These are phyloP conservation scores for Backusella morwellensis DNA, from an alignment of 192 early-diverging fungal species.

Conservation along the genomic window DNA sequence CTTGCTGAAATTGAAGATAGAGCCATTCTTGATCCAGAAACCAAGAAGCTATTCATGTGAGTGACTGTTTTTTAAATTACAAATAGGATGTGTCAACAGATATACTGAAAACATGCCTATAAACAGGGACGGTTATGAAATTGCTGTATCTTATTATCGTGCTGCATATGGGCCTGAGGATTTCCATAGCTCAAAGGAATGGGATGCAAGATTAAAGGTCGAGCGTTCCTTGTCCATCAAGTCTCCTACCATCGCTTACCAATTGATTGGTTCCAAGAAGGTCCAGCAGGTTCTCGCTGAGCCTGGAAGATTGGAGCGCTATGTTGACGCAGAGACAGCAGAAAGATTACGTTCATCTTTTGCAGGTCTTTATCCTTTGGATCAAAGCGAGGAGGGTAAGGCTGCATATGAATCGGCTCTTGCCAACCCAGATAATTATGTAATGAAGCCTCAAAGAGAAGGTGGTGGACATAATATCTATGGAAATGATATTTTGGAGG, in stretches of 20 bases:
- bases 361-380: constrained; percentile 90
- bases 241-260: constrained; percentile 88
- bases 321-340: constrained; percentile 49
- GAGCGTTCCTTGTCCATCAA: constrained; percentile 84
- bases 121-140: constrained; percentile 65
- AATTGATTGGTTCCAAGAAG: constrained; percentile 95
- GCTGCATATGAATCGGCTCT: constrained; percentile 68
- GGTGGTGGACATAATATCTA: constrained; percentile 98
- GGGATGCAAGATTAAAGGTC: constrained; percentile 83
- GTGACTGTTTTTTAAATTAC: constrained; percentile 21
- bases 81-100: neutral
- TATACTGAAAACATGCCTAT: neutral
- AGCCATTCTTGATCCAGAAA: constrained; percentile 55
- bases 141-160: constrained; percentile 88
- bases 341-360: constrained; percentile 68
- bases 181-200: constrained; percentile 81
- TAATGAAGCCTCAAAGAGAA: constrained; percentile 96
- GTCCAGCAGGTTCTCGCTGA: constrained; percentile 89
- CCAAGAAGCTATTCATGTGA: constrained; percentile 67
- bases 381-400: constrained; percentile 60
- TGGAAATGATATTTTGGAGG: constrained; percentile 71
- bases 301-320: constrained; percentile 81
- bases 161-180: constrained; percentile 90
- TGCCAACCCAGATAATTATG: constrained; percentile 62
- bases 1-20: constrained; percentile 67